Base-by-base conservation (phyloP, 345 rosid species). In the Lumnitzera littorea region DNA sequence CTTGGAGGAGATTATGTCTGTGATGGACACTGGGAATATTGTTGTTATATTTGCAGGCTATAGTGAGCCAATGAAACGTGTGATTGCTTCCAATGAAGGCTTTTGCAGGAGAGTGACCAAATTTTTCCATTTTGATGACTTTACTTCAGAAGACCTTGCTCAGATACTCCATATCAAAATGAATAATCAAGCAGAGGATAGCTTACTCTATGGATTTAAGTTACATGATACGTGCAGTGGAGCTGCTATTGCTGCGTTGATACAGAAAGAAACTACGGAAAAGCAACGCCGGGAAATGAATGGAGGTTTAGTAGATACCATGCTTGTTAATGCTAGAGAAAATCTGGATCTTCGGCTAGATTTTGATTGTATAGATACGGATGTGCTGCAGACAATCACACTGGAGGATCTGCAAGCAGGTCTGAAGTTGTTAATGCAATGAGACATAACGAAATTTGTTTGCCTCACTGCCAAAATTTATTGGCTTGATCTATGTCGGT, bases 1-100 rank as follows among this genome's bases (percentile, higher is more conserved):
- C 16, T 63, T 95, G 12, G 99, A 95, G 75, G 96, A 91, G 63
- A 91, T 95, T 48, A 95, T 95, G 99, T 91, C 96, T 0, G 88
- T 91, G 53, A 95, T 95, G 99, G 97, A 95, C 73, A 73, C 75
- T 5, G 99, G 99, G 31, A 86, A 79, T 57, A 71, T 95, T 17
- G 83, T 91, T 17, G 97, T 95, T 64, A 95, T 95, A 82, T 95
- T 91, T 20, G 97, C 97, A 0, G 96, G 99, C 15, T 95, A 95
- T 68, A 80, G 88, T 13, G 97, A 95, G 70, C 99, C 97, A 55
- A 95, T 95, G 99, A 83, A 86, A 76, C 92, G 96, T 13, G 96
- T 95, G 62, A 95, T 95, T 2, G 71, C 87, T 51, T 91, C 98
- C 2, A 91, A 91, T 16, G 98, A 95, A 73, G 99, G 99, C 59